Evolutionary conservation across 371 early-diverging fungal species (phyloP), one percentile per base, ranked within the genome.

Genomic region (Saksenaea oblongispora): DNA sequence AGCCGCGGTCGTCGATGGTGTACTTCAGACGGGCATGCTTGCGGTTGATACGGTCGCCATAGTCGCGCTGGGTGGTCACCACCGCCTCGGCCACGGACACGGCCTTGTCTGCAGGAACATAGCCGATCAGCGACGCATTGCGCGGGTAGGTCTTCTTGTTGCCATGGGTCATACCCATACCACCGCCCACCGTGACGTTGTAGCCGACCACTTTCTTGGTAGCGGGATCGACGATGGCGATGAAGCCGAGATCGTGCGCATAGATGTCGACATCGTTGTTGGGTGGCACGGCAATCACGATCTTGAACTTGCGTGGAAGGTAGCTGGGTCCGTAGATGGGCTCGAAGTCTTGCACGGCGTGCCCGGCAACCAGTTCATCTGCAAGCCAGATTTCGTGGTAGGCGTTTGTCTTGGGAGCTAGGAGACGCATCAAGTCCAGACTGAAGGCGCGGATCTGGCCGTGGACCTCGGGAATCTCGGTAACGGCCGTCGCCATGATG

Each of bases 21-120:
- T 96, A 96, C 91, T 96, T 96, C 69, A 96, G 83, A 66, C 97
- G 92, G 17, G 97, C 97, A 78, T 96, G 97, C 85, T 95, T 95
- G 75, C 97, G 92, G 91, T 96, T 96, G 78, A 89, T 88, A 66
- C 97, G 91, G 84, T 94, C 95, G 66, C 97, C 97, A 70, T 87
- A 90, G 73, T 96, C 97, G 59, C 97, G 87, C 80, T 96, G 97
- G 34, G 95, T 93, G 0, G 89, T 77, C 87, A 95, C 89, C 31
- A 95, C 93, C 76, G 90, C 88, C 70, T 95, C 94, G 61, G 88
- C 91, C 36, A 93, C 89, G 24, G 78, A 80, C 61, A 95, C 79
- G 34, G 91, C 94, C 61, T 88, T 78, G 41, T 92, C 92, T 58
- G 89, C 83, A 47, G 91, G 87, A 62, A 87, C 79, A 75, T 89